Conservation (phyloP, 495 filamentous ascomycete genomes). For the Ascobolus immersus region DNA sequence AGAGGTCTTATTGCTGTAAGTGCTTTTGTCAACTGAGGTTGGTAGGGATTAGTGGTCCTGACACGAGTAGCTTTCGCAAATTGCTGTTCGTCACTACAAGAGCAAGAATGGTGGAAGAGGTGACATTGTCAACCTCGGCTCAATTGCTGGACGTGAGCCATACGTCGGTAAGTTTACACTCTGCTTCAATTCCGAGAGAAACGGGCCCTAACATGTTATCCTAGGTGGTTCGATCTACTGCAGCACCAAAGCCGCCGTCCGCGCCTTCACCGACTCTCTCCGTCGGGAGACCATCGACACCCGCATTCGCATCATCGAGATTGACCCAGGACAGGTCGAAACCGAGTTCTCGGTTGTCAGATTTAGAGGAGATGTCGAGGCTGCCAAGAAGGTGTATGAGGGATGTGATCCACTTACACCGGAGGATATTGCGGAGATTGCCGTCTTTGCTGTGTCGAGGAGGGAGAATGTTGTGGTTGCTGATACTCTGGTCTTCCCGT, state of each 20-base stretch:
- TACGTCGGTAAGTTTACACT: too few species aligned
- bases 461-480: slow-evolving; percentile 89
- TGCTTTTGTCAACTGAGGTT: not conserved
- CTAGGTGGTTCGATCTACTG: slow-evolving; percentile 94
- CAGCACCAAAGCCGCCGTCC: slow-evolving; percentile 80
- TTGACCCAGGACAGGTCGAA: slow-evolving; percentile 93
- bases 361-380: slow-evolving; percentile 74
- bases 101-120: slow-evolving; percentile 60
- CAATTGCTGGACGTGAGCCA: slow-evolving; percentile 73
- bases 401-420: slow-evolving; percentile 77
- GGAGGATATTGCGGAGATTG: slow-evolving; percentile 80
- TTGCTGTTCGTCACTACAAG: slow-evolving; percentile 26
- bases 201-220: too few species aligned
- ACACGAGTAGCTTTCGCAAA: not conserved
- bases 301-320: slow-evolving; percentile 66
- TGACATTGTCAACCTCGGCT: slow-evolving; percentile 93
- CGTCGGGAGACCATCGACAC: slow-evolving; percentile 72
- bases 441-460: slow-evolving; percentile 72
- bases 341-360: slow-evolving; percentile 91
- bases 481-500: slow-evolving; percentile 75
- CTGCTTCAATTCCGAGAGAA: too few species aligned
- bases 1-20: slow-evolving; percentile 56
- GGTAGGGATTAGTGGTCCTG: too few species aligned
- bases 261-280: slow-evolving; percentile 67
- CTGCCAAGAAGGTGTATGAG: slow-evolving; percentile 88